Percentiles rank a stretch among this genome's conserved stretches.
Conservation (phyloP, 2,329 filamentous ascomycete species). For the Phialophora macrospora region DNA sequence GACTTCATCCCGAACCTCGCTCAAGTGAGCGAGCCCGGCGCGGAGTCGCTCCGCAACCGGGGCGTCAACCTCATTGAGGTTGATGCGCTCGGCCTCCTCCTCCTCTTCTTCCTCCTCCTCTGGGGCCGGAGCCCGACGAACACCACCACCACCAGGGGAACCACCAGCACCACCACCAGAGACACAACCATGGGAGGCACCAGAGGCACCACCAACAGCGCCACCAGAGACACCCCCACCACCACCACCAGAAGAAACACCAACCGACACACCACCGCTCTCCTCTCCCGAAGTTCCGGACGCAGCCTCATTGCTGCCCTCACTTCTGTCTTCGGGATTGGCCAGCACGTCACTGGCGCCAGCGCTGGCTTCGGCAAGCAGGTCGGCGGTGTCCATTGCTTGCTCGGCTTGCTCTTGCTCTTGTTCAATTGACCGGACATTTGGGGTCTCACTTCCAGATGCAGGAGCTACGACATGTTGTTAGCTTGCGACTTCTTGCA, state of each 20-base stretch:
- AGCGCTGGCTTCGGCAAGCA: not conserved
- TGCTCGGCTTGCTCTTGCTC: not conserved
- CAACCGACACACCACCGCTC: too few relatives aligned
- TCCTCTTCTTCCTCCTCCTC: constrained; percentile 14
- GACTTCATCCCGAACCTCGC: constrained; percentile 15
- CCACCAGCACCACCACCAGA: not conserved
- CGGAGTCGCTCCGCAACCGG: constrained; percentile 14
- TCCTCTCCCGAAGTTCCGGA: not conserved
- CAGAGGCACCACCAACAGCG: not conserved
- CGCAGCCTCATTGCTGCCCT: not conserved
- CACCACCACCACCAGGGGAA: not conserved
- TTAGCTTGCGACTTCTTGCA: not conserved
- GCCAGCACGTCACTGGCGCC: not conserved
- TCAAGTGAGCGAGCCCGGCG: constrained; percentile 19
- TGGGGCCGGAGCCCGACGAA: constrained; percentile 8
- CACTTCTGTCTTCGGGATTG: not conserved
- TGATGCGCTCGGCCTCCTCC: constrained; percentile 11
- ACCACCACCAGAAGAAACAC: not conserved
- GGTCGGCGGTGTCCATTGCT: not conserved
- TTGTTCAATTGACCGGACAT: not conserved
- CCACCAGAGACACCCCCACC: not conserved
- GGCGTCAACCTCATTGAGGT: constrained; percentile 15
- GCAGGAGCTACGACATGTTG: not conserved
- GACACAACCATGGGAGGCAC: not conserved
- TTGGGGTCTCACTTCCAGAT: not conserved